phyloP scores from a whole-genome alignment of 2,329 filamentous ascomycete genomes.

The Lachnellula hyalina region DNA sequence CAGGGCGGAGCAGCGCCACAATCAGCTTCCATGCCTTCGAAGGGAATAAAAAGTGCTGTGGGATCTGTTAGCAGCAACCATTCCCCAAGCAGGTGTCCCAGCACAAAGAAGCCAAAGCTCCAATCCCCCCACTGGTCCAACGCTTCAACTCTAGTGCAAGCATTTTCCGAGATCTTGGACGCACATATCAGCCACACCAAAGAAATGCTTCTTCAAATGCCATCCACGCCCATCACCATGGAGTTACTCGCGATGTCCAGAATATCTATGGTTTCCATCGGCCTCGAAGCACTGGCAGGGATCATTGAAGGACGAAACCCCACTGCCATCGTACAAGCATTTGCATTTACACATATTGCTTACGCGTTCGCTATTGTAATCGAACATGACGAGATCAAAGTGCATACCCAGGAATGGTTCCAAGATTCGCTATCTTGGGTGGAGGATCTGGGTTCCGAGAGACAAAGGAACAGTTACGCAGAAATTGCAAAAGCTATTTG shows the following conservation, averaged over 20 bases:
- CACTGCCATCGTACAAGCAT: slow-evolving; percentile 22
- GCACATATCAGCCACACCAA: slow-evolving; percentile 23
- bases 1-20: neutral
- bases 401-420: slow-evolving; percentile 20
- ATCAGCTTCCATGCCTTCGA: neutral
- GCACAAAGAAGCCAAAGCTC: slow-evolving; percentile 13
- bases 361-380: slow-evolving; percentile 22
- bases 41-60: neutral
- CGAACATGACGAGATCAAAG: slow-evolving; percentile 17
- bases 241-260: slow-evolving; percentile 23
- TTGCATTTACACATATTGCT: slow-evolving; percentile 26
- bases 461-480: slow-evolving; percentile 15
- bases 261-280: slow-evolving; percentile 21
- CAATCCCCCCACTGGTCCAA: slow-evolving; percentile 19
- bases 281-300: slow-evolving; percentile 20
- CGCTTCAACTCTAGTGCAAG: slow-evolving; percentile 15
- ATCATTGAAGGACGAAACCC: slow-evolving; percentile 24
- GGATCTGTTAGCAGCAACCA: slow-evolving; percentile 7
- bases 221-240: slow-evolving; percentile 12
- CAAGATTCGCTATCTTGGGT: slow-evolving; percentile 20
- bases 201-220: slow-evolving; percentile 13
- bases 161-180: slow-evolving; percentile 23
- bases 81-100: slow-evolving; percentile 16
- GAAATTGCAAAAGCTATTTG: slow-evolving; percentile 22
- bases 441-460: slow-evolving; percentile 13